Evolutionary conservation across 352 stramenopile genomes (phyloP), one percentile per base, ranked within the genome.

Genomic region (Pythium pyrilobum): DNA sequence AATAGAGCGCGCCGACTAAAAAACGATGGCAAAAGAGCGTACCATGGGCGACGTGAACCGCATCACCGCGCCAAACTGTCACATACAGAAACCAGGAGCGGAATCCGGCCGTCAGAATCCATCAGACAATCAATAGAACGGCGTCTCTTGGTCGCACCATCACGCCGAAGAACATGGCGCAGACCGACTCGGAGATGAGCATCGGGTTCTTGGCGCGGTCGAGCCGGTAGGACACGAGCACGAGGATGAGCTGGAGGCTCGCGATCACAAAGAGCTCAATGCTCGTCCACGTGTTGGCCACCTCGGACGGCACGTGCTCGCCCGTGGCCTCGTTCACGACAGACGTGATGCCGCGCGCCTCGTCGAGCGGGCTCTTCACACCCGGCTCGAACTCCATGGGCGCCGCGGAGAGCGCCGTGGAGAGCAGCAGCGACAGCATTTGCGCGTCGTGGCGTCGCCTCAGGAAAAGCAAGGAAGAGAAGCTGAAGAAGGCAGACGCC

Each of bases 131-230:
- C n/a, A n/a, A n/a, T n/a, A n/a, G n/a, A n/a, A n/a, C n/a, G n/a
- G n/a, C n/a, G n/a, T n/a, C n/a, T n/a, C n/a, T n/a, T n/a, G n/a
- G n/a, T 67, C 77, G 37, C 67, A 94, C 83, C 66, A 89, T 68
- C 31, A 94, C 72, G 24, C 84, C 84, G 46, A 92, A 92, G 61
- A 91, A 81, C 39, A 94, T 91, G 29, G 84, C 84, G 40, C 72
- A 84, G 9, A 78, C 81, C 3, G 84, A 94, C 63, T 92, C 81
- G 21, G 84, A 91, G 51, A 94, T 85, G 15, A 94, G 58, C 49
- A 73, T 69, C 3, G 81, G 77, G 28, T 76, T 67, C 41, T 81
- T 66, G 25, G 75, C 71, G 8, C 81, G 76, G 50, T 92, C 84
- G 32, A 94, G 59, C 5, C 84, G 84, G 56, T 92, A 94, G 39